Conservation (phyloP, 345 rosid genomes). For the Anacardium occidentale region DNA sequence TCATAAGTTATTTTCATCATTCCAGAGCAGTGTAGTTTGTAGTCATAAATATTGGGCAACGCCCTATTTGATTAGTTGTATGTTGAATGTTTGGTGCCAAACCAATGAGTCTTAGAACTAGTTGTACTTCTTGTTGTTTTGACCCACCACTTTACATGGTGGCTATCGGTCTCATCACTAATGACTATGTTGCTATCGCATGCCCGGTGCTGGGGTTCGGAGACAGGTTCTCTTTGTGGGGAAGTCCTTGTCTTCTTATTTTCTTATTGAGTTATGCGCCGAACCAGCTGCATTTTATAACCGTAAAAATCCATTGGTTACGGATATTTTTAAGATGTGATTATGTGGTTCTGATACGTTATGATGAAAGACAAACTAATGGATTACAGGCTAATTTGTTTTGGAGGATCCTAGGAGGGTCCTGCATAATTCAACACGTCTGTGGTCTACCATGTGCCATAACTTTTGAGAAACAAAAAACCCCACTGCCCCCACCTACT, state of each 20-base stretch:
- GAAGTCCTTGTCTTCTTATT: conserved; percentile 25
- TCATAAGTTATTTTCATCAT: conserved; percentile 18
- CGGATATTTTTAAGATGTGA: background rate
- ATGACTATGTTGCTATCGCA: conserved; percentile 14
- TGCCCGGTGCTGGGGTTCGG: conserved; percentile 16
- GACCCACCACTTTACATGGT: conserved; percentile 29
- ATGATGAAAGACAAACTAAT: conserved; percentile 6
- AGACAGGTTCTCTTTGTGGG: conserved; percentile 32
- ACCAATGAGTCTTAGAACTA: conserved; percentile 26
- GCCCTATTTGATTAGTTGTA: conserved; percentile 24
- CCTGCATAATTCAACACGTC: conserved; percentile 31
- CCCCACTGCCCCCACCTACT: conserved; percentile 48
- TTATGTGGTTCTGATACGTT: conserved; percentile 4
- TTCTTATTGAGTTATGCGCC: conserved; percentile 8
- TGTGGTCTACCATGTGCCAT: conserved; percentile 33
- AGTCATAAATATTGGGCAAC: conserved; percentile 24
- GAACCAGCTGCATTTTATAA: background rate
- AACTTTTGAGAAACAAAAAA: conserved; percentile 34
- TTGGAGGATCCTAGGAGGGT: conserved; percentile 32
- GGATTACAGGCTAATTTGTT: conserved; percentile 21
- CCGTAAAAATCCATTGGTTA: background rate
- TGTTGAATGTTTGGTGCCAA: conserved; percentile 32
- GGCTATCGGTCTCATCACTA: conserved; percentile 6
- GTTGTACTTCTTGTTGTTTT: conserved; percentile 28
- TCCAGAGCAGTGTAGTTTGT: conserved; percentile 13